Base-by-base conservation (phyloP, 2,329 filamentous ascomycete genomes). In the Pseudocercospora fijiensis region DNA sequence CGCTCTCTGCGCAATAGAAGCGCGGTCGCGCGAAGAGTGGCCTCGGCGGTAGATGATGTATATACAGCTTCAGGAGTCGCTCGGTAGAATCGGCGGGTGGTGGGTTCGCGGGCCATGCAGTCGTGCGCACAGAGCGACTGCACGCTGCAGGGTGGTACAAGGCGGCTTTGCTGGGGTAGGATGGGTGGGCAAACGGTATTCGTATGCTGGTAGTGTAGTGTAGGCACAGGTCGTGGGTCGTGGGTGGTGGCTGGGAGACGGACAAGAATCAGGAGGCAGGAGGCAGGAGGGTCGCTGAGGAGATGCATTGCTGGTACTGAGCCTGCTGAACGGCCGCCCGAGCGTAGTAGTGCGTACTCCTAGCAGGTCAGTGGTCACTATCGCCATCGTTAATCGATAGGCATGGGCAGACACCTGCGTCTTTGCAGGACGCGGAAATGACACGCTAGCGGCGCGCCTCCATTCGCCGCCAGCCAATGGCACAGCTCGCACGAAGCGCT, bases 41-140 rank as follows among this genome's bases (percentile, higher is more conserved):
- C 45, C 30, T 57, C 51, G 67, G 68, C 67, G 64, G 67, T 53
- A 62, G 68, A 51, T 70, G 66, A 65, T 58, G 68, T 69, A 64
- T 60, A 56, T 41, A 57, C 28, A 65, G 67, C 67, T 62, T 68
- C 67, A 66, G 64, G 64, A 66, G 61, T 63, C 65, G 67, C 53
- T 51, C 58, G 63, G 60, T 65, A 30, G 28, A 53, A 65, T 28
- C 13, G 49, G 49, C 26, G 24, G 49, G 22, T 53, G 11, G 49
- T 30, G 26, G 49, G 49, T 53, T 26, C 49, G 59, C 55, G 22
- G 52, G 53, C 62, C 57, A 62, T 62, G 57, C 58, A 61, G 51
- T 51, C 45, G 58, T 62, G 53, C 58, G 58, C 47, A 53, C 28
- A 53, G 49, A 26, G 26, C 62, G 64, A 57, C 63, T 65, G 66